Evolutionary conservation across 768 basidiomycete genomes (phyloP), one percentile per base, ranked within the genome.

Genomic region (Xerocomellus intermedius): DNA sequence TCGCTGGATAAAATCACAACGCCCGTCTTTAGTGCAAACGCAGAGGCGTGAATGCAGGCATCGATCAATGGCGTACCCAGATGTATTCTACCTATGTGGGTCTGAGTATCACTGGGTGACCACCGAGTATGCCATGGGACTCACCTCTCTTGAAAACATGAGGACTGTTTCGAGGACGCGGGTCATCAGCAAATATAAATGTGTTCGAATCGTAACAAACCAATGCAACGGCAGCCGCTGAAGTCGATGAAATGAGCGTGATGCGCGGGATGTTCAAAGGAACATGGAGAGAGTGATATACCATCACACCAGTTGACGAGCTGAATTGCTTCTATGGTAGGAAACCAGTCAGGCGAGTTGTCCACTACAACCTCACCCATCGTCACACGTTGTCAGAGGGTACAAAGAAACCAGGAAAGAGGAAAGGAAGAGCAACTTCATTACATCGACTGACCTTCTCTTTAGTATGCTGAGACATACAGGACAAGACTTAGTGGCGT

Each of bases 121-220:
- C 13, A 4, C 10, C 3, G 4, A 26, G 28, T 21, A 52, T 8
- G 21, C 9, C 30, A 2, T 10, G 16, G 13, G 9, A 42, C 60
- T 46, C 37, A 59, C 63, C 63, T 62, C 64, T 51, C 60, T 55
- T 21, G 57, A 50, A 38, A 64, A 64, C 57, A 65, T 51, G 52
- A 65, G 52, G 14, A 51, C 60, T 65, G 12, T 22, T 17, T 46
- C 28, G 21, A 33, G 30, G 14, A 41, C 8, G 9, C 1, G 3
- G 22, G 9, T 39, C 48, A 46, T 45, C 48, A 54, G 17, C 9
- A 35, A 9, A 28, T 26, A 22, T 2, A 8, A 13, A 50, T 53
- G 28, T 50, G 52, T 57, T 21, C 32, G 50, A 36, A 38, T 65
- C 57, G 4, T 62, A 65, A n/a, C 56, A 59, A 47, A 65, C 51